Conservation (phyloP, 352 stramenopile genomes). For the Globisporangium takayamanum region DNA sequence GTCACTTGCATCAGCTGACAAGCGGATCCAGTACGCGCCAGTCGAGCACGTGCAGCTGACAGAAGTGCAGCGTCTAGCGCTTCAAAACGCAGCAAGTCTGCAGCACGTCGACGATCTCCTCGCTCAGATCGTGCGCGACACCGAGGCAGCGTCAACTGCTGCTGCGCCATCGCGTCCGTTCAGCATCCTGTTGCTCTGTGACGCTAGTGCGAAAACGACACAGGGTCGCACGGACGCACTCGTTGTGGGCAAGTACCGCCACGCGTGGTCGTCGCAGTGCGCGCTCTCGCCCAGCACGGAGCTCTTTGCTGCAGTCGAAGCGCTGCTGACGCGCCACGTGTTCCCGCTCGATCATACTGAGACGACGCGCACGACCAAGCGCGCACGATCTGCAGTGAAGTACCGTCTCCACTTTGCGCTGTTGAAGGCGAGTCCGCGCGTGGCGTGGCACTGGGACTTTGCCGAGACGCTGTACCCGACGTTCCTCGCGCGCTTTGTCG, state of each 20-base stretch:
- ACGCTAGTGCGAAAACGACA: conserved; percentile 8
- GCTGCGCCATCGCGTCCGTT: conserved; percentile 12
- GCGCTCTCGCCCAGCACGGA: conserved; percentile 18
- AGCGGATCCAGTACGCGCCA: conserved; percentile 3
- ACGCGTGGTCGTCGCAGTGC: conserved; percentile 51
- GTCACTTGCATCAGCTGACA: background rate
- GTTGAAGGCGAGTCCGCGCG: conserved; percentile 44
- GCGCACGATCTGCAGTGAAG: conserved; percentile 37
- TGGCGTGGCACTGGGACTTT: conserved; percentile 42
- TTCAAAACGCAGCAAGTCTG: conserved; percentile 5
- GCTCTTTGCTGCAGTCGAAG: conserved; percentile 28
- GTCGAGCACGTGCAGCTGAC: background rate
- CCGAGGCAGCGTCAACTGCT: conserved; percentile 3
- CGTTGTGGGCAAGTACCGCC: conserved; percentile 50
- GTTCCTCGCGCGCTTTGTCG: conserved; percentile 38
- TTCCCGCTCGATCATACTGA: conserved; percentile 16
- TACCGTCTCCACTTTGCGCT: conserved; percentile 70
- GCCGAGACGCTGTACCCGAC: conserved; percentile 21
- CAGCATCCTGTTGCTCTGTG: conserved; percentile 41
- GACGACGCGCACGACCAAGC: conserved; percentile 11
- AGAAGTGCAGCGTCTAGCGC: background rate
- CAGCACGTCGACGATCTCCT: conserved; percentile 30
- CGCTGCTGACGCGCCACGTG: conserved; percentile 33
- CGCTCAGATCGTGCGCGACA: conserved; percentile 11
- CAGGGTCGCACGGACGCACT: conserved; percentile 13